Conservation (phyloP, 805 yeast species). For the Spathaspora gorwiae region DNA sequence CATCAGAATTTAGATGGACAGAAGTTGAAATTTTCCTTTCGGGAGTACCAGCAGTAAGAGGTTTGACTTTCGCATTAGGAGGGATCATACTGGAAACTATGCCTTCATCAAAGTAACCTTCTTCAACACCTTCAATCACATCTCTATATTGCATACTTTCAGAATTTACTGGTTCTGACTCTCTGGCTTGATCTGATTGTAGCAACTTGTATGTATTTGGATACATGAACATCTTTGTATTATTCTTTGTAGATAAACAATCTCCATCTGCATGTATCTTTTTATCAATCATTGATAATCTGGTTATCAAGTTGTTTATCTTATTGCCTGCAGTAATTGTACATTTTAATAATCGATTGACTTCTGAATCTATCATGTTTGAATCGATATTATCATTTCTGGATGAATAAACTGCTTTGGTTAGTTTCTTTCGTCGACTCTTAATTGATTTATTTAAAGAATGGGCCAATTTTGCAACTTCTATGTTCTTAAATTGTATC, state of each 20-base stretch:
- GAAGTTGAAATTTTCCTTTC: too few species aligned
- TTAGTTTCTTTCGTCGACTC: conserved; percentile 9
- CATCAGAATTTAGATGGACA: too few species aligned
- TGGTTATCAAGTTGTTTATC: conserved; percentile 10
- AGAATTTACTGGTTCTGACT: conserved; percentile 1
- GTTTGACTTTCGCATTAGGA: neutral
- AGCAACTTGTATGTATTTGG: conserved; percentile 11
- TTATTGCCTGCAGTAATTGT: conserved; percentile 12
- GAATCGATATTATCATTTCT: conserved; percentile 7
- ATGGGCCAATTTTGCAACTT: conserved; percentile 26
- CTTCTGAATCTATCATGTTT: conserved; percentile 8
- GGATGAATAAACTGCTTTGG: conserved; percentile 2
- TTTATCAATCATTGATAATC: conserved; percentile 11
- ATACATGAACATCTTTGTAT: conserved; percentile 2
- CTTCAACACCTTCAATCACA: neutral
- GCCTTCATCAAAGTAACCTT: neutral
- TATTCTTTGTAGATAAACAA: neutral
- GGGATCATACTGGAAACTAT: neutral
- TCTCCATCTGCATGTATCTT: neutral
- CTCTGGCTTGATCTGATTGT: neutral
- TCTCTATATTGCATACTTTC: neutral
- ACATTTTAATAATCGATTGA: conserved; percentile 8
- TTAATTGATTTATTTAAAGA: conserved; percentile 14
- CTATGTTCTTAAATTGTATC: conserved; percentile 37
- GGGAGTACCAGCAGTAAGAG: too few species aligned